Conservation (phyloP, 306 rosid genomes). For the Luffa acutangula region DNA sequence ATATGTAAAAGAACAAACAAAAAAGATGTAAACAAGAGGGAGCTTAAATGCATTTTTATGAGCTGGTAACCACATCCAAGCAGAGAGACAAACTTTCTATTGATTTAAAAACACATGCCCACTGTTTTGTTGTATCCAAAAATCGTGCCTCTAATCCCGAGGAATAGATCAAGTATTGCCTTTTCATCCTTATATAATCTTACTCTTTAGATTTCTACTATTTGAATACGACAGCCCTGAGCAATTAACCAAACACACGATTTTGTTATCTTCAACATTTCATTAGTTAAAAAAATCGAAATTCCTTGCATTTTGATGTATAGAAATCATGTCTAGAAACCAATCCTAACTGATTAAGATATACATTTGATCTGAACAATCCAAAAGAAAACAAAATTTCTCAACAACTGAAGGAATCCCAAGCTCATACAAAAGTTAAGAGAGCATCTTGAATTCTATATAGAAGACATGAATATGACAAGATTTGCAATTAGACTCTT, state of each 20-base stretch:
- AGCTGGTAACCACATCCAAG: conserved; percentile 7
- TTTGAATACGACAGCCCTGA: not conserved
- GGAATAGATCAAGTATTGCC: not conserved
- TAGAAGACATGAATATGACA: not conserved
- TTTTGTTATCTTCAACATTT: not conserved
- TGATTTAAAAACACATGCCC: not conserved
- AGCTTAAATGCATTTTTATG: not conserved
- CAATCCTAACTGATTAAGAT: not conserved
- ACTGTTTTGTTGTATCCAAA: not conserved
- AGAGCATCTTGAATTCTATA: not conserved
- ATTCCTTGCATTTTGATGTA: not conserved
- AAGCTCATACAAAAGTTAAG: not conserved
- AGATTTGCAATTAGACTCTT: not conserved
- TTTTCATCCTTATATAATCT: not conserved
- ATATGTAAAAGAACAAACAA: not conserved
- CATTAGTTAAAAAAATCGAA: not conserved
- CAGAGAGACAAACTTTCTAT: not conserved
- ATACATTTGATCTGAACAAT: not conserved
- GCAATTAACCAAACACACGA: not conserved
- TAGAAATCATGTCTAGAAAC: not conserved
- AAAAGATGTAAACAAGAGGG: not conserved
- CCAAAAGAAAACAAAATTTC: not conserved
- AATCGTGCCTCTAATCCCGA: not conserved
- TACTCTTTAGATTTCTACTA: not conserved
- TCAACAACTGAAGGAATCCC: not conserved